phyloP scores from a whole-genome alignment of 2,329 filamentous ascomycete species.

The Aspergillus bombycis region DNA sequence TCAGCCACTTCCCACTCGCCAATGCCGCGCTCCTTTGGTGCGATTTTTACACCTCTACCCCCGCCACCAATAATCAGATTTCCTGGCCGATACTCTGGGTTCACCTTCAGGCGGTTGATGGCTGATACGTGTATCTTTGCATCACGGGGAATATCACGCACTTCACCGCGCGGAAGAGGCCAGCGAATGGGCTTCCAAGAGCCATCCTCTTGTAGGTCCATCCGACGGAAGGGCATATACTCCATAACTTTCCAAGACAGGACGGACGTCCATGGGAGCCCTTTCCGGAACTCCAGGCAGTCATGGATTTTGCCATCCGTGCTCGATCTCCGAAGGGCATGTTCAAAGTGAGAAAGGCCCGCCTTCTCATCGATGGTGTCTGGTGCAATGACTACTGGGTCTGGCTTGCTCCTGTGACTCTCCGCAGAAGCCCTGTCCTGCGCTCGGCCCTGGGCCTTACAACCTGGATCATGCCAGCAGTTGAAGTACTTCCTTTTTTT shows the following conservation, averaged over 20 bases:
- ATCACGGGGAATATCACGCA: slow-evolving; percentile 73
- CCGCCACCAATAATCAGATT: slow-evolving; percentile 81
- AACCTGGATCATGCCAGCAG: slow-evolving; percentile 52
- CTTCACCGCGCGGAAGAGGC: slow-evolving; percentile 77
- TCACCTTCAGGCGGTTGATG: slow-evolving; percentile 68
- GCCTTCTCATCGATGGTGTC: background rate
- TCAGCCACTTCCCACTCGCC: background rate
- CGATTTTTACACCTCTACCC: slow-evolving; percentile 61
- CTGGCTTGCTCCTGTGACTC: background rate
- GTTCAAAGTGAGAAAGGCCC: background rate
- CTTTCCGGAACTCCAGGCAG: slow-evolving; percentile 67
- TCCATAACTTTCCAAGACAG: slow-evolving; percentile 78
- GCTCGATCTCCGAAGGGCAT: slow-evolving; percentile 45
- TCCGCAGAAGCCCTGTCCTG: background rate
- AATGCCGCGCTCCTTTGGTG: background rate
- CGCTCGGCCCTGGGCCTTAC: background rate
- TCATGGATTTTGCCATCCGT: slow-evolving; percentile 66
- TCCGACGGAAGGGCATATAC: slow-evolving; percentile 76
- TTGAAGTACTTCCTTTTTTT: slow-evolving; percentile 70
- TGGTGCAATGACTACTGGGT: background rate
- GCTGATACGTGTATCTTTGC: slow-evolving; percentile 75
- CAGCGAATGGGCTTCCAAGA: slow-evolving; percentile 80
- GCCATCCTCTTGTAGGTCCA: slow-evolving; percentile 74
- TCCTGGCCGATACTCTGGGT: slow-evolving; percentile 70
- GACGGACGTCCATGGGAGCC: slow-evolving; percentile 60